A percentile compares a stretch with the other conserved stretches of the same genome.
These are phyloP conservation scores for Rubia yunnanensis DNA, from an alignment of 257 asterid genomes.

Conservation along the genomic window DNA sequence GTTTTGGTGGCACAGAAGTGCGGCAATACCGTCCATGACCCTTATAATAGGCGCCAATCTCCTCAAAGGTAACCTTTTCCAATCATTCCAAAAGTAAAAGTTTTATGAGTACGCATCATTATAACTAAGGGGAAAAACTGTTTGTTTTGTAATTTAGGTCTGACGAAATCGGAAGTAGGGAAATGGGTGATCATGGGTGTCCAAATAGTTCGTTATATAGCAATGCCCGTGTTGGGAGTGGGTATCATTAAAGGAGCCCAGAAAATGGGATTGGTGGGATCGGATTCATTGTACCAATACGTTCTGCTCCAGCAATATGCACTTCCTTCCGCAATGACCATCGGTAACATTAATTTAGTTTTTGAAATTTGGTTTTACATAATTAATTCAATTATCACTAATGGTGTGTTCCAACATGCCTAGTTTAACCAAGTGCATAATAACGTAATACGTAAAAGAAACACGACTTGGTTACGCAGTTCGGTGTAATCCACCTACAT, in stretches of 20 bases:
- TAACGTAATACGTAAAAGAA: no score
- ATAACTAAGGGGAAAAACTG: background rate
- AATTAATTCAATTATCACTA: no score
- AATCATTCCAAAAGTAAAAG: background rate
- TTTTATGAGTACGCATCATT: background rate
- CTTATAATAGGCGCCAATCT: slow-evolving; percentile 26
- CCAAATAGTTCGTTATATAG: slow-evolving; percentile 14
- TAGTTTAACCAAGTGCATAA: no score
- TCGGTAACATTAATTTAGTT: slow-evolving; percentile 20
- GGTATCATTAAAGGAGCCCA: slow-evolving; percentile 19
- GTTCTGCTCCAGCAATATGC: slow-evolving; percentile 30
- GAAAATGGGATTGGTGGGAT: slow-evolving; percentile 22
- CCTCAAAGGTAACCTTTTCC: slow-evolving; percentile 10
- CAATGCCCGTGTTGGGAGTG: slow-evolving; percentile 24
- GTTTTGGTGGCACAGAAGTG: slow-evolving; percentile 8
- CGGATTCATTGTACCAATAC: slow-evolving; percentile 26
- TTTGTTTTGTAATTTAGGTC: slow-evolving; percentile 5
- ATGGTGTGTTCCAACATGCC: no score
- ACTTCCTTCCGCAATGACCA: slow-evolving; percentile 29
- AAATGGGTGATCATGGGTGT: slow-evolving; percentile 19
- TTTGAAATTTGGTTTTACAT: no score
- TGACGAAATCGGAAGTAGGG: slow-evolving; percentile 20
- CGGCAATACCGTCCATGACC: slow-evolving; percentile 24
- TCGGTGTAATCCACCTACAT: no score
- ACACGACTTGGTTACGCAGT: no score